phyloP scores from a whole-genome alignment of 495 filamentous ascomycete species.

The Daldinia decipiens region DNA sequence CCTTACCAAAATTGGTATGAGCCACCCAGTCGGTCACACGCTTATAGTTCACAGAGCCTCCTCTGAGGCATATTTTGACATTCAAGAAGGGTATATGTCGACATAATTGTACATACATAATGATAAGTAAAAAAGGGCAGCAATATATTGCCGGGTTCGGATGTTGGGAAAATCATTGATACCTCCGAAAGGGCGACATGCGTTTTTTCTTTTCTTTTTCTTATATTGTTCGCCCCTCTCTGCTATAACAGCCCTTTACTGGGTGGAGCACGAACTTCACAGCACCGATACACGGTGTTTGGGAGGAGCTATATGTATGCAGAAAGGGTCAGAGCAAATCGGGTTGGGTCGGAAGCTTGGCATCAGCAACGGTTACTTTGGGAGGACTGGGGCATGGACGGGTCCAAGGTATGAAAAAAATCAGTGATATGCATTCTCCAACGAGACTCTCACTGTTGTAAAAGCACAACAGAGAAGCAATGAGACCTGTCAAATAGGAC shows the following conservation, averaged over 20 bases:
- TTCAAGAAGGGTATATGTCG: neutral
- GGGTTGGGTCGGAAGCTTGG: constrained; percentile 38
- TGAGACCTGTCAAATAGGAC: constrained; percentile 8
- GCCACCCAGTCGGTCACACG: constrained; percentile 55
- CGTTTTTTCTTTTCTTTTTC: constrained; percentile 27
- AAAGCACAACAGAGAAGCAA: constrained; percentile 6
- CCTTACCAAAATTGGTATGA: constrained; percentile 76
- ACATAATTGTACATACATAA: constrained; percentile 30
- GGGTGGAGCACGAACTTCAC: constrained; percentile 22
- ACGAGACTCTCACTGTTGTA: constrained; percentile 11
- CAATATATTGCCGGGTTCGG: neutral
- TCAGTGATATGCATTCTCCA: constrained; percentile 37
- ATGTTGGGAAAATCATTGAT: constrained; percentile 20
- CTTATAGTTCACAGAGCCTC: constrained; percentile 40
- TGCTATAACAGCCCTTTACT: constrained; percentile 19
- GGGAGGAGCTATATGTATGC: constrained; percentile 17
- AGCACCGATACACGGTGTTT: constrained; percentile 19
- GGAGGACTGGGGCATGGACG: constrained; percentile 22
- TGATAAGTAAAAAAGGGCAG: neutral
- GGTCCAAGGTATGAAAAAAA: constrained; percentile 26
- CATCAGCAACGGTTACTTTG: constrained; percentile 38
- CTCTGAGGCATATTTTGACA: constrained; percentile 22
- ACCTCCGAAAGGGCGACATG: constrained; percentile 24
- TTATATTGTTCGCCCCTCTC: constrained; percentile 5
- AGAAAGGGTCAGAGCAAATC: constrained; percentile 33